A percentile compares a stretch with the other conserved stretches of the same genome.
These are phyloP conservation scores for Adenanthera pavonina DNA, from an alignment of 306 rosid species.

Conservation along the genomic window DNA sequence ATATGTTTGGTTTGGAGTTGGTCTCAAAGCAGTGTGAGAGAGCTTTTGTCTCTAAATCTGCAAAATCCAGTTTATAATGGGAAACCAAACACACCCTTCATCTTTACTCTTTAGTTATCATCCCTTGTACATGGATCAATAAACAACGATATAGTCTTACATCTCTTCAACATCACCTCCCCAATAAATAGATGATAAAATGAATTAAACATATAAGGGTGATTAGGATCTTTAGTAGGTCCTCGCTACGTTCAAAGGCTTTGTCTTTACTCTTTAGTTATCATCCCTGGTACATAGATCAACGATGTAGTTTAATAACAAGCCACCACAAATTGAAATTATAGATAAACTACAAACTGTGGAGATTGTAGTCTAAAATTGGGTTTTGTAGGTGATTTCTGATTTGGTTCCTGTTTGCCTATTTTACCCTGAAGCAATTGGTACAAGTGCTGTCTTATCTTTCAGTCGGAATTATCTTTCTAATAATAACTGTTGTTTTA, in stretches of 20 bases:
- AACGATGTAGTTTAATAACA: background rate
- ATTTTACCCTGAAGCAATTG: constrained; percentile 16
- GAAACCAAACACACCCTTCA: background rate
- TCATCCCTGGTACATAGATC: background rate
- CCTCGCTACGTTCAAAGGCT: background rate
- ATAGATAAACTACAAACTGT: background rate
- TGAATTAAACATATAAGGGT: too few species aligned
- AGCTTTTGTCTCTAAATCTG: too few species aligned
- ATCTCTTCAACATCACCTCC: too few species aligned
- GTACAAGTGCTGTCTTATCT: constrained; percentile 9
- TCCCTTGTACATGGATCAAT: background rate
- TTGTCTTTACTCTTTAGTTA: background rate
- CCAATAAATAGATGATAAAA: too few species aligned
- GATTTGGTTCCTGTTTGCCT: background rate
- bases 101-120: background rate
- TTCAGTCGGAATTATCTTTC: background rate
- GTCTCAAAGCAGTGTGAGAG: too few species aligned
- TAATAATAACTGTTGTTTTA: background rate
- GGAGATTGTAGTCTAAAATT: background rate
- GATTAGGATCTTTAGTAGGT: too few species aligned
- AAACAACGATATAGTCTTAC: background rate
- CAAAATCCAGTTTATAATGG: too few species aligned
- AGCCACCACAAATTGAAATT: background rate
- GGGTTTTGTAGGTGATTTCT: constrained; percentile 1
- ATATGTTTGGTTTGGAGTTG: too few species aligned